phyloP scores from a whole-genome alignment of 192 early-diverging fungal species.

The Helicostylum pulchrum region DNA sequence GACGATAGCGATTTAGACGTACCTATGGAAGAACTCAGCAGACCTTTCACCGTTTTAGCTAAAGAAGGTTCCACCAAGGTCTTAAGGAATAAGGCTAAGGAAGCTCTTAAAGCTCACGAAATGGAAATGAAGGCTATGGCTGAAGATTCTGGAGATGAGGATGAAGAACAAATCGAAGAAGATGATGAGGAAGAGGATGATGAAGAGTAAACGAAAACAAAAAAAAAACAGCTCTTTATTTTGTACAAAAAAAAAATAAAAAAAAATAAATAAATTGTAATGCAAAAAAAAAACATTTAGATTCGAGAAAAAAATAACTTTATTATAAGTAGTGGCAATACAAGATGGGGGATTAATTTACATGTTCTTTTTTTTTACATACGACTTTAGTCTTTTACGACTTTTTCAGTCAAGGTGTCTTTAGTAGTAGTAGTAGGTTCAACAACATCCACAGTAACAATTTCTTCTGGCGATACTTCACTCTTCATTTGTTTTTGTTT shows the following conservation, averaged over 20 bases:
- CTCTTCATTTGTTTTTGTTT: conserved; percentile 1
- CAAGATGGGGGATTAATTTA: no score
- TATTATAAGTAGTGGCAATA: no score
- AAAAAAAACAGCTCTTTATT: neutral
- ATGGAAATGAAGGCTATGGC: conserved; percentile 37
- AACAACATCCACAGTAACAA: neutral
- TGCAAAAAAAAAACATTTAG: neutral
- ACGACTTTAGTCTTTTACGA: no score
- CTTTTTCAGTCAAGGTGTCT: no score
- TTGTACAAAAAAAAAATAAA: conserved; percentile 1
- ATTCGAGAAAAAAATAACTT: no score
- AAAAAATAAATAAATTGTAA: neutral
- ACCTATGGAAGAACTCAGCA: conserved; percentile 45
- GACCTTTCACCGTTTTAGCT: conserved; percentile 51
- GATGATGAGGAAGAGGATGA: conserved; percentile 25
- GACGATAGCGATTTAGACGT: conserved; percentile 38
- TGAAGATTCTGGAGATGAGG: conserved; percentile 37
- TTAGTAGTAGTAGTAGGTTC: neutral
- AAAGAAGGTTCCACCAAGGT: conserved; percentile 47
- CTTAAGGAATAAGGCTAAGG: conserved; percentile 46
- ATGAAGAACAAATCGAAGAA: conserved; percentile 26
- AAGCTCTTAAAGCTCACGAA: conserved; percentile 41
- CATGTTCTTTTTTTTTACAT: no score
- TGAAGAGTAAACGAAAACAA: neutral
- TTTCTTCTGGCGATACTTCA: neutral